Conservation (phyloP, 805 yeast species). For the Saturnispora halmiae region DNA sequence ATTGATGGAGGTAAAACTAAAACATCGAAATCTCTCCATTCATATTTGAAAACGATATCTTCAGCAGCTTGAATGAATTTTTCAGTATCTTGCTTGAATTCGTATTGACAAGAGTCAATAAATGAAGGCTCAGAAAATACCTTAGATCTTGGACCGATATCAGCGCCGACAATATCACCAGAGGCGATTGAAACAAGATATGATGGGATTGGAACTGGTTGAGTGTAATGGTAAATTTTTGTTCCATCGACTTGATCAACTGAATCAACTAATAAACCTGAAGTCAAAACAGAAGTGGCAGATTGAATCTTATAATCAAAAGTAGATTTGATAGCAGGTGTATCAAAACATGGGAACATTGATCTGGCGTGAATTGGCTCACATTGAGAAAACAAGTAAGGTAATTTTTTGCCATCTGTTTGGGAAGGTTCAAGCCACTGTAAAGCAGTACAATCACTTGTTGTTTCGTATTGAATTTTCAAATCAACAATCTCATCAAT, state of each 20-base stretch:
- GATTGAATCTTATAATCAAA: slow-evolving; percentile 53
- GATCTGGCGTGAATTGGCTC: slow-evolving; percentile 89
- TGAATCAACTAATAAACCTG: slow-evolving; percentile 37
- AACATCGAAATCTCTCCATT: slow-evolving; percentile 78
- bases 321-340: slow-evolving; percentile 73
- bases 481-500: slow-evolving; percentile 24
- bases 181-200: slow-evolving; percentile 79
- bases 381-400: slow-evolving; percentile 78
- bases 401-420: slow-evolving; percentile 61
- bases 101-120: slow-evolving; percentile 62
- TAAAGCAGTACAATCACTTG: slow-evolving; percentile 68
- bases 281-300: slow-evolving; percentile 59
- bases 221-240: slow-evolving; percentile 44
- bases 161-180: slow-evolving; percentile 60
- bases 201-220: slow-evolving; percentile 77
- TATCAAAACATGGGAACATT: slow-evolving; percentile 83
- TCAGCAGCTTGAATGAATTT: slow-evolving; percentile 74
- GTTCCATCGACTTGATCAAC: slow-evolving; percentile 26
- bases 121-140: slow-evolving; percentile 72
- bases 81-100: slow-evolving; percentile 75
- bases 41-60: slow-evolving; percentile 63
- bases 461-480: slow-evolving; percentile 54
- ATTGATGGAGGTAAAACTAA: slow-evolving; percentile 66
- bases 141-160: slow-evolving; percentile 79
- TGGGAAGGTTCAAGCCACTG: slow-evolving; percentile 74